A percentile compares a stretch with the other conserved stretches of the same genome.
Conservation (phyloP, 345 rosid species). For the Corymbia maculata region DNA sequence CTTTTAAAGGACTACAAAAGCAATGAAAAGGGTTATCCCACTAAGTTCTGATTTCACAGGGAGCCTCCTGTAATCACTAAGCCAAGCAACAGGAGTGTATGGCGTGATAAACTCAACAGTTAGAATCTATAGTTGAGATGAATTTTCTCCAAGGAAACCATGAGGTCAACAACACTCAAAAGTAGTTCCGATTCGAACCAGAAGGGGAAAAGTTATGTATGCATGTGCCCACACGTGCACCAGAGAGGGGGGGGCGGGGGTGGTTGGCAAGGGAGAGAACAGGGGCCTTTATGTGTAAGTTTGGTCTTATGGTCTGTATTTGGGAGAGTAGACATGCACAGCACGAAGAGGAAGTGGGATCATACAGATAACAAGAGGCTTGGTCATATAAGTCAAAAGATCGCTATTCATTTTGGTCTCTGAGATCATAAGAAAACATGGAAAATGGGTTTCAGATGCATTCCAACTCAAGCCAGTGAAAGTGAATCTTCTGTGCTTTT, state of each 20-base stretch:
- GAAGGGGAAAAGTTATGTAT: background rate
- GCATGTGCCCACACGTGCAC: background rate
- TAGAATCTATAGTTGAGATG: background rate
- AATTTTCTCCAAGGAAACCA: background rate
- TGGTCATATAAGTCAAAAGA: background rate
- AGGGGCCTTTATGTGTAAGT: background rate
- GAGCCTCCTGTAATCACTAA: background rate
- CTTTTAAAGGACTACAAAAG: background rate
- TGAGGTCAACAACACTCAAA: background rate
- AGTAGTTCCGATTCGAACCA: background rate
- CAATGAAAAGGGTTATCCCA: background rate
- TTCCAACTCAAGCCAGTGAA: background rate
- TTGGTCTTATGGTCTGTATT: background rate
- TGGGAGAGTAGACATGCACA: background rate
- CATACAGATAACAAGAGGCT: background rate
- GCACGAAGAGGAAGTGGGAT: background rate
- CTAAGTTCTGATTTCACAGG: background rate
- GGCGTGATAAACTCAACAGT: too few relatives aligned
- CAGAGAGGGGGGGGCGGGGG: background rate
- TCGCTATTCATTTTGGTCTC: background rate
- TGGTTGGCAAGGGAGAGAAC: background rate
- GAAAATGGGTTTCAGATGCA: background rate
- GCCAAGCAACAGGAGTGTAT: too few relatives aligned
- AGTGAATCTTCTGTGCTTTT: background rate
- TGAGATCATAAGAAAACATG: background rate